Evolutionary conservation across 441 rosid species (phyloP).

Genomic region (Arabidopsis hybrid): DNA sequence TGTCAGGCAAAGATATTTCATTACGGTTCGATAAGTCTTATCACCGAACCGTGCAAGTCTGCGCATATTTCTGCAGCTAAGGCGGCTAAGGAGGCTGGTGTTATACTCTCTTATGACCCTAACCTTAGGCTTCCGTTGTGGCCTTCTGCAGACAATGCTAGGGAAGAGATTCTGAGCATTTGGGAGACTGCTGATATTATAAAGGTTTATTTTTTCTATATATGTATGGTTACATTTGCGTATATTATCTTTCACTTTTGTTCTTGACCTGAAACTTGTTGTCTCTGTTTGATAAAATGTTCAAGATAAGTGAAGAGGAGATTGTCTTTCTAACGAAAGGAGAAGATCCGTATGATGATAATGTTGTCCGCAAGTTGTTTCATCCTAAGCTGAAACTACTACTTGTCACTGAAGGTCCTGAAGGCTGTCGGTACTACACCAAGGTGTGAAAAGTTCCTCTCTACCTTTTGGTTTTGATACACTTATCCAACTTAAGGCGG

Average conservation of each 20-base stretch:
- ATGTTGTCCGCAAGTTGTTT: conserved; percentile 72
- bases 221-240: neutral
- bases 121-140: conserved; percentile 93
- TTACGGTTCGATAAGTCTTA: conserved; percentile 94
- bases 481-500: no score
- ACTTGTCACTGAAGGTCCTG: conserved; percentile 86
- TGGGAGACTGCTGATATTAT: conserved; percentile 92
- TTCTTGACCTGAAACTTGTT: conserved; percentile 17
- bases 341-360: conserved; percentile 92
- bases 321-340: conserved; percentile 81
- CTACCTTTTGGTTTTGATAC: no score
- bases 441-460: conserved; percentile 51
- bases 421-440: conserved; percentile 94
- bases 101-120: conserved; percentile 85
- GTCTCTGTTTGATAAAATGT: conserved; percentile 2
- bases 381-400: conserved; percentile 86
- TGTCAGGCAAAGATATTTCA: conserved; percentile 90
- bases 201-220: conserved; percentile 52
- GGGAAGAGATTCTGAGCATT: conserved; percentile 83
- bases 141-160: conserved; percentile 84
- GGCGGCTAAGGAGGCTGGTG: conserved; percentile 94
- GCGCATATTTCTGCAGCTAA: conserved; percentile 92
- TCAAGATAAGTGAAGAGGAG: conserved; percentile 91
- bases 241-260: neutral
- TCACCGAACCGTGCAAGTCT: conserved; percentile 93